These are phyloP conservation scores for Microascus cirrosus DNA, from an alignment of 2,329 filamentous ascomycete genomes.

Conservation along the genomic window DNA sequence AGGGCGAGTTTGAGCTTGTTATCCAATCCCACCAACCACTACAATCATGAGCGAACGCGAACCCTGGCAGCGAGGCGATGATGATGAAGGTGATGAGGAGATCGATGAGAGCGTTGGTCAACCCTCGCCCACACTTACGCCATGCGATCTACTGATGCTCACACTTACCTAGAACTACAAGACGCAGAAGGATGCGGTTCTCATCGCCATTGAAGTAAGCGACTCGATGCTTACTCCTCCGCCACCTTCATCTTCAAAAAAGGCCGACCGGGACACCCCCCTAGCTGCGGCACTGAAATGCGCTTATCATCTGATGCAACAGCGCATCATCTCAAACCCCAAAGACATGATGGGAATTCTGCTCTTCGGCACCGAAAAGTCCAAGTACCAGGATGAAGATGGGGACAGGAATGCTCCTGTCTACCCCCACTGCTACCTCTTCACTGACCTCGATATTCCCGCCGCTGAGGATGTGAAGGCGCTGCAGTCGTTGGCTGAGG, in stretches of 20 bases:
- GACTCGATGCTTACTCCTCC: conserved; percentile 70
- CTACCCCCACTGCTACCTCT: conserved; percentile 87
- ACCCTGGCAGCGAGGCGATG: conserved; percentile 9
- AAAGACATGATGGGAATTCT: conserved; percentile 96
- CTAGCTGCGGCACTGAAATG: conserved; percentile 81
- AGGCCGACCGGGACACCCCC: conserved; percentile 67
- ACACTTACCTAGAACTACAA: conserved; percentile 60
- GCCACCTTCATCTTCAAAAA: conserved; percentile 55
- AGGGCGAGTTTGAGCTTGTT: background rate
- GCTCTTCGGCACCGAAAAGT: conserved; percentile 79
- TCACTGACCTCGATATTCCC: conserved; percentile 79
- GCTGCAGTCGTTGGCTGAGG: conserved; percentile 65
- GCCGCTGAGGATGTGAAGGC: conserved; percentile 77
- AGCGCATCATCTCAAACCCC: conserved; percentile 93
- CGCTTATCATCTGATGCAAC: conserved; percentile 91
- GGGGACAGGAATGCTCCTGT: conserved; percentile 47
- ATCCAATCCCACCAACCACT: background rate
- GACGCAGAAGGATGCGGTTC: conserved; percentile 89
- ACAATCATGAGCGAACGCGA: conserved; percentile 1
- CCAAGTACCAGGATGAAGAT: conserved; percentile 62
- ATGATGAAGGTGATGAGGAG: conserved; percentile 50
- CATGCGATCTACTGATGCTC: background rate
- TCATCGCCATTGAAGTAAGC: conserved; percentile 91
- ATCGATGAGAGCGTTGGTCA: conserved; percentile 50
- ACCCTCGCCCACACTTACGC: conserved; percentile 6